Conservation (phyloP, 768 basidiomycete genomes). For the Tubosaeta brunneosetosa region DNA sequence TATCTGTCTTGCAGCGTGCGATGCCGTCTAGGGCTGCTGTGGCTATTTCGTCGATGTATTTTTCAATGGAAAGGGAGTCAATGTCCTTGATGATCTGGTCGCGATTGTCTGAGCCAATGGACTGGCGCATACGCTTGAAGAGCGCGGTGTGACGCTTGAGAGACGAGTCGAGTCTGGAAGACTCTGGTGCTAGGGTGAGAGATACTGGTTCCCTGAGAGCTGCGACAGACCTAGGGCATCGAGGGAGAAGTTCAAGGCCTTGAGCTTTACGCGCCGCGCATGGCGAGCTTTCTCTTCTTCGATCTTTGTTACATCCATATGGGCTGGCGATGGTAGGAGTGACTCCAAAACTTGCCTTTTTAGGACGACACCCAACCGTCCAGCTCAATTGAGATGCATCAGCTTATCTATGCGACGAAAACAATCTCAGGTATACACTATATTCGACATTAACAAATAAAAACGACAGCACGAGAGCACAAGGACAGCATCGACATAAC, state of each 20-base stretch:
- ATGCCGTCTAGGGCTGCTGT: conserved; percentile 85
- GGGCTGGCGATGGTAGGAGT: neutral
- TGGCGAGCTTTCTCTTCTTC: conserved; percentile 53
- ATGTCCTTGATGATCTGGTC: conserved; percentile 92
- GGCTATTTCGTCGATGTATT: conserved; percentile 94
- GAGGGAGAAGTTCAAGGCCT: conserved; percentile 49
- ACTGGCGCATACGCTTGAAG: conserved; percentile 88
- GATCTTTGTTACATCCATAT: conserved; percentile 33
- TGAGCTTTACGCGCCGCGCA: conserved; percentile 55
- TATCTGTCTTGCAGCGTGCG: conserved; percentile 83
- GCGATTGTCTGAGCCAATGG: conserved; percentile 73
- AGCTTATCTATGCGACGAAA: conserved; percentile 12
- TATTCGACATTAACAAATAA: conserved; percentile 5
- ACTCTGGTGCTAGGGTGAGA: conserved; percentile 41
- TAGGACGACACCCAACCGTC: neutral
- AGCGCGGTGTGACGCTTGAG: conserved; percentile 94
- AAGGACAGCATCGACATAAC: conserved; percentile 6
- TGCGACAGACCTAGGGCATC: conserved; percentile 42
- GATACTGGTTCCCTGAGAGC: neutral
- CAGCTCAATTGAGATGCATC: no score
- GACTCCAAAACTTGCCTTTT: conserved; percentile 12
- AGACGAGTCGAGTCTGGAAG: conserved; percentile 84
- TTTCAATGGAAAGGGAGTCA: conserved; percentile 84
- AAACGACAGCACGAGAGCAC: conserved; percentile 5
- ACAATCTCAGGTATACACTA: conserved; percentile 2